These are phyloP conservation scores for Candida hungchunana DNA, from an alignment of 805 yeast species.

Conservation along the genomic window DNA sequence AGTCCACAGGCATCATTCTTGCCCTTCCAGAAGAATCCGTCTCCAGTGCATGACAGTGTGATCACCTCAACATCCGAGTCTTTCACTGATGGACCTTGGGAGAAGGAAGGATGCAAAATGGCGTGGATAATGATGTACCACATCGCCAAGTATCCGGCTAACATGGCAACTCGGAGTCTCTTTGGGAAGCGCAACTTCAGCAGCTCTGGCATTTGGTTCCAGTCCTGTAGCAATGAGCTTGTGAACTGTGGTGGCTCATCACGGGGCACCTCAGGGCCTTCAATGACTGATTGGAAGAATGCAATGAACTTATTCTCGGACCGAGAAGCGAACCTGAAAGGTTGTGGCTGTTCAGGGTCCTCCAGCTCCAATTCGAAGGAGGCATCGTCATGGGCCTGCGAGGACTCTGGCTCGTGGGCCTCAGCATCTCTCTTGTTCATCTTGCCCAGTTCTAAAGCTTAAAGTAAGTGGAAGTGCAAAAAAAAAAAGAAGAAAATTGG, in stretches of 20 bases:
- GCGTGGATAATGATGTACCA: constrained; percentile 15
- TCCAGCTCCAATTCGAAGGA: constrained; percentile 10
- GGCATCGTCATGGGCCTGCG: constrained; percentile 2
- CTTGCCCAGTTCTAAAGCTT: no score
- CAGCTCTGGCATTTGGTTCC: constrained; percentile 42
- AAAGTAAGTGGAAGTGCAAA: no score
- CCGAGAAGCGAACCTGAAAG: constrained; percentile 2
- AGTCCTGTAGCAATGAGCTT: constrained; percentile 8
- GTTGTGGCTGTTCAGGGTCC: constrained; percentile 1
- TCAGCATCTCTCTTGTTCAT: no score
- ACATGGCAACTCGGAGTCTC: constrained; percentile 1
- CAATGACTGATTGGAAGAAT: constrained; percentile 39
- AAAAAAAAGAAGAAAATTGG: no score
- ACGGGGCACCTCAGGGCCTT: constrained; percentile 47
- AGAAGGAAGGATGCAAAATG: constrained; percentile 10
- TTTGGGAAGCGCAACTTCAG: constrained; percentile 23
- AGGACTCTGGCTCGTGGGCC: no score
- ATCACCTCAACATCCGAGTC: constrained; percentile 14
- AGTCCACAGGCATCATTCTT: constrained; percentile 74
- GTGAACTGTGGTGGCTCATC: constrained; percentile 46
- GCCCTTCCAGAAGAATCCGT: constrained; percentile 62
- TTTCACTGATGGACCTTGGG: constrained; percentile 9
- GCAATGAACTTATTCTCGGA: constrained; percentile 8
- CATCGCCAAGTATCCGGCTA: constrained; percentile 8
- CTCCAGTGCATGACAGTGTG: constrained; percentile 46